Conservation (phyloP, 768 basidiomycete genomes). For the Trametes cinnabarina region DNA sequence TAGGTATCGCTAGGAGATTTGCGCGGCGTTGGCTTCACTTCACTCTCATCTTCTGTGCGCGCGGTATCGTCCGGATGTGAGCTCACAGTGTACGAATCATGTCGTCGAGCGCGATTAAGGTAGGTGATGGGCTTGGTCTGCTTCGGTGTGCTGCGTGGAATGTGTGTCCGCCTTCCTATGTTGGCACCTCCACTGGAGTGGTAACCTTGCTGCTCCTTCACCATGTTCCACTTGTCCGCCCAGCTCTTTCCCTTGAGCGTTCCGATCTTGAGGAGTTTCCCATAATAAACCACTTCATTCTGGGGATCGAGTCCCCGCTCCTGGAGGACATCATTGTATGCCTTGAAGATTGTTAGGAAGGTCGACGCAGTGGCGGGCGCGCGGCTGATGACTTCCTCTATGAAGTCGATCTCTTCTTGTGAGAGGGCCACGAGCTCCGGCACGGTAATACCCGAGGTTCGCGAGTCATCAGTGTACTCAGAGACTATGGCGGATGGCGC, state of each 20-base stretch:
- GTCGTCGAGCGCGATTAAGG: constrained; percentile 12
- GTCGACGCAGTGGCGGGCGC: constrained; percentile 69
- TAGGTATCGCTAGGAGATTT: constrained; percentile 7
- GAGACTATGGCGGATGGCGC: constrained; percentile 7
- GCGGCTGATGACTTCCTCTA: constrained; percentile 71
- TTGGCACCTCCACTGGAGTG: constrained; percentile 17
- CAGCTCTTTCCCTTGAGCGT: constrained; percentile 78
- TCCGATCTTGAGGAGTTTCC: constrained; percentile 78
- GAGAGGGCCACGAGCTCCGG: constrained; percentile 34
- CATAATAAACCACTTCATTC: constrained; percentile 76
- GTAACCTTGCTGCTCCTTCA: constrained; percentile 57
- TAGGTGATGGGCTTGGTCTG: constrained; percentile 10
- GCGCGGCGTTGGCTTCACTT: neutral
- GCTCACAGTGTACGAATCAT: constrained; percentile 43
- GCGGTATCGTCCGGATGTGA: constrained; percentile 41
- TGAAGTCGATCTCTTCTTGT: constrained; percentile 57
- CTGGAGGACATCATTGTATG: constrained; percentile 75
- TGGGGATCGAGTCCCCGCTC: constrained; percentile 75
- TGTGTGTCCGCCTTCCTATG: constrained; percentile 15
- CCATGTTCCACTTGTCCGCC: constrained; percentile 76
- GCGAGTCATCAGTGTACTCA: constrained; percentile 22
- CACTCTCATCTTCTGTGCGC: constrained; percentile 12
- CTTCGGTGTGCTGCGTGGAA: constrained; percentile 20
- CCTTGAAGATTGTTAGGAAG: constrained; percentile 79
- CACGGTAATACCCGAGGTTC: constrained; percentile 24